Percentiles rank a stretch among this genome's conserved stretches.
These are phyloP conservation scores for Cyclotella baltica DNA, from an alignment of 108 stramenopile genomes.

Conservation along the genomic window DNA sequence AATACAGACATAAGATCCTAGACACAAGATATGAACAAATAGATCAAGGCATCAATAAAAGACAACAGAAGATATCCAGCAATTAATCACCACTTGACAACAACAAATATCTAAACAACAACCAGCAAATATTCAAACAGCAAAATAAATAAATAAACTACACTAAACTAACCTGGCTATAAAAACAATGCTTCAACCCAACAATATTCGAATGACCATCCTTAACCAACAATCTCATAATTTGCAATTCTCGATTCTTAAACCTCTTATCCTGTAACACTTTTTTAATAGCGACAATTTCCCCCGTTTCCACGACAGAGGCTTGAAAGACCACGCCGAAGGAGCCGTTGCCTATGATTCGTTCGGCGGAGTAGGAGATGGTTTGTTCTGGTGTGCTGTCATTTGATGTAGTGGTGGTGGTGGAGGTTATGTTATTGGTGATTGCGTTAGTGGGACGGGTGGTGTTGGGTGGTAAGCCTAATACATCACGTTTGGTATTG, in stretches of 20 bases:
- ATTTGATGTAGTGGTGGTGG: not conserved
- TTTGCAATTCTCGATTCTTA: conserved; percentile 99
- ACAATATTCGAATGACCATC: conserved; percentile 98
- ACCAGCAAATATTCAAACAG: conserved; percentile 8
- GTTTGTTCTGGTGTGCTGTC: conserved; percentile 64
- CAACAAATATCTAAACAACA: not conserved
- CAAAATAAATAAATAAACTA: not conserved
- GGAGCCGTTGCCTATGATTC: conserved; percentile 98
- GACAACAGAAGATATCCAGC: no score
- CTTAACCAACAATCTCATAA: conserved; percentile 96
- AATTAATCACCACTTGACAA: no score
- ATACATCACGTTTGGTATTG: not conserved
- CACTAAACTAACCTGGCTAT: conserved; percentile 78
- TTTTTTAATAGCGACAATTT: conserved; percentile 95
- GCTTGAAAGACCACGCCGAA: conserved; percentile 99
- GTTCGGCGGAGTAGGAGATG: conserved; percentile 95
- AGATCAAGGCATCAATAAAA: not conserved
- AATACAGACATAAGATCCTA: not conserved
- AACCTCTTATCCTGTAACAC: conserved; percentile 98
- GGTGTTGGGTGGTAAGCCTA: not conserved
- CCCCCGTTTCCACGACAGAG: conserved; percentile 94
- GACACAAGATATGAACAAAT: not conserved
- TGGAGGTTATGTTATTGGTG: not conserved
- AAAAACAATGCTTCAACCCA: conserved; percentile 96
- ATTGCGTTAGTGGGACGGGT: not conserved